phyloP scores from a whole-genome alignment of 371 early-diverging fungal species.

The Mortierella sp. region DNA sequence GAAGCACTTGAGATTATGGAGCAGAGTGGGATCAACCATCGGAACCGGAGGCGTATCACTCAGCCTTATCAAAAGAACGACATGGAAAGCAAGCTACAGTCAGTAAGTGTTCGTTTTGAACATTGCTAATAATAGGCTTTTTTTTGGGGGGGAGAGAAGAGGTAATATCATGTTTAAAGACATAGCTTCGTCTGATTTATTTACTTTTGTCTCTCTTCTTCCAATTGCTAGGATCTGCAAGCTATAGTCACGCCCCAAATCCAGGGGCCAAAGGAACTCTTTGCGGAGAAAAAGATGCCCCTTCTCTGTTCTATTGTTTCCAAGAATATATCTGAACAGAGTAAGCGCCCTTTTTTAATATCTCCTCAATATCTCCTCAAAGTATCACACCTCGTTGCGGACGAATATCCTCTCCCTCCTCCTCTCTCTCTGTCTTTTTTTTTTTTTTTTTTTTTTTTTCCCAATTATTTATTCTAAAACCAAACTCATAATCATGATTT shows the following conservation, averaged over 20 bases:
- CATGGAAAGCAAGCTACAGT: conserved; percentile 27
- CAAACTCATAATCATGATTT: conserved; percentile 9
- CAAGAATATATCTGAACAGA: conserved; percentile 22
- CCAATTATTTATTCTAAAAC: conserved; percentile 3
- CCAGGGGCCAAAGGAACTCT: conserved; percentile 29
- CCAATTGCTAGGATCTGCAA: conserved; percentile 14
- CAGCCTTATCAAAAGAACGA: conserved; percentile 27
- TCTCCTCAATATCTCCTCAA: conserved; percentile 1
- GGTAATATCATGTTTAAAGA: not conserved
- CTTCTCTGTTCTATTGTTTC: conserved; percentile 30
- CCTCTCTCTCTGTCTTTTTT: not conserved
- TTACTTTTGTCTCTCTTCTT: not conserved
- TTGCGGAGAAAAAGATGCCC: conserved; percentile 23
- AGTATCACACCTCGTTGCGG: conserved; percentile 2
- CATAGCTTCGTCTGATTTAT: not conserved
- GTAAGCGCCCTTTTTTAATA: conserved; percentile 19
- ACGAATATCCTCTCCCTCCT: not conserved
- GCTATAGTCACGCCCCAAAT: conserved; percentile 15
- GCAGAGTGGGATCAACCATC: conserved; percentile 30
- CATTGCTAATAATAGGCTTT: not conserved
- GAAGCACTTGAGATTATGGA: conserved; percentile 48
- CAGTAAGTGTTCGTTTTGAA: conserved; percentile 18
- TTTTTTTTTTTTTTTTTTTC: conserved; percentile 10
- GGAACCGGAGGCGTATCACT: conserved; percentile 36
- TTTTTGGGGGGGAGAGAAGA: not conserved